Evolutionary conservation across 2,329 filamentous ascomycete genomes (phyloP), one percentile per base, ranked within the genome.

Genomic region (Xylaria polymorpha): DNA sequence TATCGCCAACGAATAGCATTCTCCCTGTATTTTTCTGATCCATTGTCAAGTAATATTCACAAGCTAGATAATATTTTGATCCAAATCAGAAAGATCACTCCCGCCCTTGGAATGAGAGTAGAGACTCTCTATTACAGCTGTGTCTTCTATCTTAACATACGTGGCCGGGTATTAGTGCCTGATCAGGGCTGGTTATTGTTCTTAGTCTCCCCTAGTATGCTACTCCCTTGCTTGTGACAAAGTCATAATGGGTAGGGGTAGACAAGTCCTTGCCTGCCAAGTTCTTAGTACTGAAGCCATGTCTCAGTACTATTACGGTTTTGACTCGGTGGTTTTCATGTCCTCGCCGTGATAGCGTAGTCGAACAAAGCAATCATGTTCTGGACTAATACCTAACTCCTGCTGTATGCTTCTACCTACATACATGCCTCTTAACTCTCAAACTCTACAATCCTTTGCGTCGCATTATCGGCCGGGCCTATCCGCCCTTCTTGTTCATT

Each of bases 391-490:
- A 72, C 70, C 70, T 72, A 66, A 74, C 70, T 73, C 72, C 67
- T 65, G 64, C 64, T 68, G 64, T 68, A 70, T 69, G 57, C 68
- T 71, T 29, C 25, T 29, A 29, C 25, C 72, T 72, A 73, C 72
- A 71, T 72, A 73, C 72, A 71, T 71, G 69, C 67, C 69, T 63
- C 65, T 80, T 75, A 82, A 68, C 80, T 79, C 67, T 85, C 84
- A 76, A 85, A 85, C 74, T 85, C 83, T 60, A 85, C 79, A 60
- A 84, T 81, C 67, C 81, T 79, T 71, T 82, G 76, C 32, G 79
- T 79, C 22, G 75, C 70, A 61, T 78, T 75, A 72, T 74, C 79
- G 51, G 72, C 46, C 43, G 71, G 66, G 43, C 69, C 68, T 37
- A 73, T 64, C 35, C 71, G 72, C 53, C 69, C 74, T 22, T 66